These are phyloP conservation scores for Colletotrichum sidae DNA, from an alignment of 2,329 filamentous ascomycete species.

Conservation along the genomic window DNA sequence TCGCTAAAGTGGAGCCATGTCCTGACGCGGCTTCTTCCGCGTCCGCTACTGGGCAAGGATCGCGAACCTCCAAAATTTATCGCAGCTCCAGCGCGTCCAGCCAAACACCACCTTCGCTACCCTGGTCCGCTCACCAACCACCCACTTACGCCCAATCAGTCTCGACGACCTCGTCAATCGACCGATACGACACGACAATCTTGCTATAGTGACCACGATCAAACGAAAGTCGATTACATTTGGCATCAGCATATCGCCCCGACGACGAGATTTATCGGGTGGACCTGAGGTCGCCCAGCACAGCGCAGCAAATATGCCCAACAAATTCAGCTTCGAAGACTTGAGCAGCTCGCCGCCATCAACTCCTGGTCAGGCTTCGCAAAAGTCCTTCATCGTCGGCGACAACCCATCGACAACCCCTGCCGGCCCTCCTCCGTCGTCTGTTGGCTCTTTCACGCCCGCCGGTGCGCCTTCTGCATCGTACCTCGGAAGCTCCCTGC, in stretches of 20 bases:
- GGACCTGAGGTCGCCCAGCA: slow-evolving; percentile 35
- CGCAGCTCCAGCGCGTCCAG: slow-evolving; percentile 30
- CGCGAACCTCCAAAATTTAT: slow-evolving; percentile 40
- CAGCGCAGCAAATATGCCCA: slow-evolving; percentile 49
- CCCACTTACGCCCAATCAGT: background rate
- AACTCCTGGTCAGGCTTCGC: slow-evolving; percentile 53
- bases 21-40: slow-evolving; percentile 28
- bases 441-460: slow-evolving; percentile 66
- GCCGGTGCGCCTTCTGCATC: slow-evolving; percentile 66
- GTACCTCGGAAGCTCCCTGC: slow-evolving; percentile 66
- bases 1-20: slow-evolving; percentile 4
- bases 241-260: background rate
- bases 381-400: slow-evolving; percentile 49
- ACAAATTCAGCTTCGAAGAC: slow-evolving; percentile 53
- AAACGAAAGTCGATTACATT: background rate
- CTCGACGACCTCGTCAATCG: background rate
- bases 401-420: slow-evolving; percentile 65
- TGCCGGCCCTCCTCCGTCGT: slow-evolving; percentile 62
- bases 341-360: slow-evolving; percentile 58
- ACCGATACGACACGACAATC: background rate
- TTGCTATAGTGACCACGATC: too few species aligned
- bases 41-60: slow-evolving; percentile 33
- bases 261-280: slow-evolving; percentile 21
- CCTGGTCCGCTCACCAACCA: slow-evolving; percentile 15
- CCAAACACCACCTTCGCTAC: slow-evolving; percentile 20